Base-by-base conservation (phyloP, 176 grass and related monocot genomes). In the Oryza glumipatula region DNA sequence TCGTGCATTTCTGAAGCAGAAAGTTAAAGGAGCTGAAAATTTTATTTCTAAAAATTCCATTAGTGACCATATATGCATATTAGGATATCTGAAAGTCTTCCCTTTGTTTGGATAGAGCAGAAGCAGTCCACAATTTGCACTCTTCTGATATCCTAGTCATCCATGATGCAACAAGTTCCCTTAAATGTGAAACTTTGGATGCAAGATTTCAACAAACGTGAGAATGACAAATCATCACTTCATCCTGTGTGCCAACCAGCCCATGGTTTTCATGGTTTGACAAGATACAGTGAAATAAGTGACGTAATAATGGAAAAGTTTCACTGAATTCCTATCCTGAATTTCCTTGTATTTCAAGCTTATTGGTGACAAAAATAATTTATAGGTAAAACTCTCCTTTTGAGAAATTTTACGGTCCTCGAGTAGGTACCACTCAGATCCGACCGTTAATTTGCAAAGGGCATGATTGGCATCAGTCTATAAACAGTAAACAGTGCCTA, bases 111-210 rank as follows among this genome's bases (percentile, higher is more conserved):
- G 45, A 54, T 10, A 22, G 46, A 5, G 2, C 22, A 15, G 72
- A 67, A 86, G 30, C 3, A 56, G 22, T 72, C 44, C 38, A 17
- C 65, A 67, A 72, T 67, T 73, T 82, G 72, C 4, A 13, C 30
- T 82, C 58, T 65, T 14, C 78, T 30, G 58, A 38, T 17, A 90
- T 86, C 74, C 47, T 79, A 74, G 74, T 79, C 80, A 86, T 63
- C 69, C 22, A 69, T 36, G 79, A 83, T 64, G 45, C 12, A 46
- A 60, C 21, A 28, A 52, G 68, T 63, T 74, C 12, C 67, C 13
- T 21, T 9, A 69, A 83, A 90, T 12, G 21, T 47, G 73, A 44
- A 21, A 41, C 58, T 73, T n/a, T 61, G 5, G 30, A 38, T 39
- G 26, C 36, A 83, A 83, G 16, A 58, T n/a, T 65, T 68, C 74